Conservation (phyloP, 306 rosid genomes). For the Vigna reflexopilosa region DNA sequence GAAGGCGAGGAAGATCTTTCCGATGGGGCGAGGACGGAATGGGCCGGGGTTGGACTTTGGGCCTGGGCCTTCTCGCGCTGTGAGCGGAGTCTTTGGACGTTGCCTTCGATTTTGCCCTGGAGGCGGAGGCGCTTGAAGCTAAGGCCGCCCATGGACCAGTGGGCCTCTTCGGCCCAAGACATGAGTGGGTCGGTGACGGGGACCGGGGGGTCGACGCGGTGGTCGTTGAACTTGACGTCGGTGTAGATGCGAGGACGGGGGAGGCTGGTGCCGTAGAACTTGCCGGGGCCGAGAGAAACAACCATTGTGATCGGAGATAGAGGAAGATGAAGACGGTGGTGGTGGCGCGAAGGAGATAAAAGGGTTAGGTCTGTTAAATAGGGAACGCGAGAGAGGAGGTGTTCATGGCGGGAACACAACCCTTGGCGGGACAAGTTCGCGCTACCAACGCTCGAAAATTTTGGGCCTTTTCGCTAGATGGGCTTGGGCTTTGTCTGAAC, state of each 20-base stretch:
- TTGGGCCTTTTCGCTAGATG: constrained; percentile 10
- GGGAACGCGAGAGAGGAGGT: not conserved
- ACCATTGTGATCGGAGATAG: constrained; percentile 52
- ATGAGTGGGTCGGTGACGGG: constrained; percentile 67
- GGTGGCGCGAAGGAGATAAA: not conserved
- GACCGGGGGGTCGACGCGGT: constrained; percentile 73
- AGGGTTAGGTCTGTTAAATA: constrained; percentile 27
- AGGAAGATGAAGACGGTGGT: not conserved
- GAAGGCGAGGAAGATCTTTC: constrained; percentile 42
- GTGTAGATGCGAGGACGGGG: constrained; percentile 89
- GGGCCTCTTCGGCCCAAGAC: constrained; percentile 86
- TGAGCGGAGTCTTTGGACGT: constrained; percentile 62
- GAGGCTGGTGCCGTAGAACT: constrained; percentile 85
- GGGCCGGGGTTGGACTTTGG: not conserved
- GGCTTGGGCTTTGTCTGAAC: constrained; percentile 14
- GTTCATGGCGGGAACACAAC: constrained; percentile 42
- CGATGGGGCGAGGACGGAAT: not conserved
- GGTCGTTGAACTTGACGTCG: constrained; percentile 67
- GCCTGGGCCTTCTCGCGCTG: constrained; percentile 55
- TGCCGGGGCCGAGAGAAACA: constrained; percentile 70
- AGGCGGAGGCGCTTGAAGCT: constrained; percentile 74
- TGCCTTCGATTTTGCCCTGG: constrained; percentile 88
- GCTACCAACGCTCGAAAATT: constrained; percentile 24
- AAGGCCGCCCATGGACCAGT: constrained; percentile 98
- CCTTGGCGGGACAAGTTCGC: constrained; percentile 56